A percentile compares a stretch with the other conserved stretches of the same genome.
Evolutionary conservation across 106 monocot species (phyloP).

Genomic region (Allium fistulosum): DNA sequence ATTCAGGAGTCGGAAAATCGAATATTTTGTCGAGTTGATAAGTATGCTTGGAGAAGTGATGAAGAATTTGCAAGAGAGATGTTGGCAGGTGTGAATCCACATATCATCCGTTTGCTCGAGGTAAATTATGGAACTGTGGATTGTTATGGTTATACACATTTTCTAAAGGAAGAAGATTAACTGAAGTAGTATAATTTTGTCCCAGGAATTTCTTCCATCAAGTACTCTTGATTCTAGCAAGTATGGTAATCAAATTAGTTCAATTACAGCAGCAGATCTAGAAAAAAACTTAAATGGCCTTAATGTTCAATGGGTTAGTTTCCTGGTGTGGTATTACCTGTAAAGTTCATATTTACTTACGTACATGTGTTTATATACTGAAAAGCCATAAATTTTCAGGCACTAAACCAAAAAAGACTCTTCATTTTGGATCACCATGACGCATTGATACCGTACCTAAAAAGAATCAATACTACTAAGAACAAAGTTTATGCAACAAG

Average conservation of each 20-base stretch:
- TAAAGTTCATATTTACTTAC: no score
- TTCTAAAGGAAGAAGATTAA: background rate
- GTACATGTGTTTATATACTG: constrained; percentile 29
- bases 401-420: background rate
- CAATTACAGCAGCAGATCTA: constrained; percentile 35
- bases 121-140: constrained; percentile 5
- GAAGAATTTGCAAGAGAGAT: constrained; percentile 64
- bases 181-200: background rate
- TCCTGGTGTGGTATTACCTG: no score
- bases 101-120: constrained; percentile 35
- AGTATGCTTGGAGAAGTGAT: constrained; percentile 53
- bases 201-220: constrained; percentile 52
- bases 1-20: no score
- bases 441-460: background rate
- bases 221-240: constrained; percentile 44
- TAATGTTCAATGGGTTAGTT: constrained; percentile 31
- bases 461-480: constrained; percentile 5
- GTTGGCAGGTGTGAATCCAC: constrained; percentile 60
- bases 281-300: constrained; percentile 36
- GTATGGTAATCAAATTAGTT: constrained; percentile 51
- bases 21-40: no score
- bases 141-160: background rate
- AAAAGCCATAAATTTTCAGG: constrained; percentile 27
- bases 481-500: constrained; percentile 41
- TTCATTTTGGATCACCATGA: constrained; percentile 12